Percentiles rank a stretch among this genome's conserved stretches.
These are phyloP conservation scores for Austroboletus eburneus DNA, from an alignment of 768 basidiomycete species.

Conservation along the genomic window DNA sequence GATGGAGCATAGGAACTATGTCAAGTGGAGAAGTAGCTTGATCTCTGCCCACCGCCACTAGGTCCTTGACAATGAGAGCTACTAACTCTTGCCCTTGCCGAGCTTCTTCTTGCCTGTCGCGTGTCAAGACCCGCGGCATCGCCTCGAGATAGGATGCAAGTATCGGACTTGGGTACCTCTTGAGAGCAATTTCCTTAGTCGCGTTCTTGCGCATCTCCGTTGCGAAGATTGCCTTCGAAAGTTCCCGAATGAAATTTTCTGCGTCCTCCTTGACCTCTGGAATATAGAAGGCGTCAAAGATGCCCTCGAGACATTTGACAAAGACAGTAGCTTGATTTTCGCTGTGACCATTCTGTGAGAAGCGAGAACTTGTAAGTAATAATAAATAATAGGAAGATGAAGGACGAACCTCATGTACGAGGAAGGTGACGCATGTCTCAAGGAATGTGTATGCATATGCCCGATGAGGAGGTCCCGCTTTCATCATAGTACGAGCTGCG, in stretches of 20 bases:
- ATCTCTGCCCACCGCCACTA: constrained; percentile 52
- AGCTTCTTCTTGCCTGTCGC: constrained; percentile 58
- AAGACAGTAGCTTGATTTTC: constrained; percentile 77
- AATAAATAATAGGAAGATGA: background rate
- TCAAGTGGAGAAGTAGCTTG: constrained; percentile 48
- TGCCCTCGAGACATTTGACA: constrained; percentile 61
- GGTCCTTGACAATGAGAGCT: constrained; percentile 57
- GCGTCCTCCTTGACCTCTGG: constrained; percentile 69
- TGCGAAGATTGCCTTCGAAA: constrained; percentile 69
- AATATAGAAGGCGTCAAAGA: constrained; percentile 72
- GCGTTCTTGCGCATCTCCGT: constrained; percentile 64
- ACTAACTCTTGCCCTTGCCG: constrained; percentile 59
- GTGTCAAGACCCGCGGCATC: constrained; percentile 70
- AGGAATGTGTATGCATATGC: constrained; percentile 62
- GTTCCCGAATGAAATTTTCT: constrained; percentile 61
- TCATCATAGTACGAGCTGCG: constrained; percentile 58
- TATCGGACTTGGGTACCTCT: constrained; percentile 53
- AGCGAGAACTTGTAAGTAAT: background rate
- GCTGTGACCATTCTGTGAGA: constrained; percentile 58
- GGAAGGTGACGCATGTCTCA: constrained; percentile 63
- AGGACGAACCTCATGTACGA: constrained; percentile 68
- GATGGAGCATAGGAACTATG: constrained; percentile 66
- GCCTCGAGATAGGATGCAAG: constrained; percentile 77
- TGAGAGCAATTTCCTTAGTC: constrained; percentile 47
- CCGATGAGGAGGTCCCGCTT: constrained; percentile 40